Evolutionary conservation across 1,284 basidiomycete species (phyloP), one percentile per base, ranked within the genome.

Genomic region (Athelia sp.): DNA sequence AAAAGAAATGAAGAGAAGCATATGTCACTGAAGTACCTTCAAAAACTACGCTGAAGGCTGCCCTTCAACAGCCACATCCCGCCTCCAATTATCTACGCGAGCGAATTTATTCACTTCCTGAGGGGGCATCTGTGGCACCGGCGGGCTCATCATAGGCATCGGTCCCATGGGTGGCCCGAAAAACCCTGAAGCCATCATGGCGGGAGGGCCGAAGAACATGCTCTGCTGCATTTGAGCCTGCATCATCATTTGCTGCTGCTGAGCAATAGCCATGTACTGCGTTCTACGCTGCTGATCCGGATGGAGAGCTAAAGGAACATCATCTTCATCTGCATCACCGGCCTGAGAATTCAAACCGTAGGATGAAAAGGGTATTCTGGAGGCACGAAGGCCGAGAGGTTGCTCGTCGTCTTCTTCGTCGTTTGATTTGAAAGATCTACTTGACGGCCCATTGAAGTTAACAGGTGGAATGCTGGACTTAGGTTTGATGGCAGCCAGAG

Each of bases 61-160:
- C 77, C 79, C 36, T 58, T 87, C 85, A 17, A 84, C 79, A 23
- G 80, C 81, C 45, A 91, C 85, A 57, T 87, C 81, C 52, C 76
- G 81, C 58, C 88, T 79, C 88, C 88, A 91, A 52, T 76, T 76
- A 64, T 91, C 89, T 18, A 91, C 87, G 2, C 76, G 72, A 15
- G 75, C 78, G 53, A 76, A 84, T 61, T 89, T 90, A 17, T 69
- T 71, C 42, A 77, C 65, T 50, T 90, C 87, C 22, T 76, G 78
- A 43, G 73, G 62, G 3, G 83, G 82, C 15, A 75, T 69, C 13
- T 29, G 45, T 35, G 34, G 45, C 18, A 74, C 62, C 19, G 82
- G 75, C 11, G 78, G 66, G 55, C 76, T 74, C 74, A 81, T 77
- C 69, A 78, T 73, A 54, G 73, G 70, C 68, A 77, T 72, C 32